Evolutionary conservation across 2,329 filamentous ascomycete species (phyloP).

Genomic region (Didymellaceae sp.): DNA sequence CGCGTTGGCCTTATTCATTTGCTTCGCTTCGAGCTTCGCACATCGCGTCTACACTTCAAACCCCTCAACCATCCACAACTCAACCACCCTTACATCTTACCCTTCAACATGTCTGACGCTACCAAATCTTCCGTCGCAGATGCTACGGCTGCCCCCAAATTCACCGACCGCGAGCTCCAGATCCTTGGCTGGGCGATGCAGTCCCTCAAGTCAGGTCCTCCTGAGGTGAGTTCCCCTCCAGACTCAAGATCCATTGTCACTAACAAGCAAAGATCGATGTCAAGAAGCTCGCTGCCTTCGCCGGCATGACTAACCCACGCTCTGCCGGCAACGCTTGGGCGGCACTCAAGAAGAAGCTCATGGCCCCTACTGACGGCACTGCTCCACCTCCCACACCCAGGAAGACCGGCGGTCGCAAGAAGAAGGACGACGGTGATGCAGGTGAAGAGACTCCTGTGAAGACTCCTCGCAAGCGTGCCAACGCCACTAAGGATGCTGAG

Average conservation of each 20-base stretch:
- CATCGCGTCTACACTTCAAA: too few relatives aligned
- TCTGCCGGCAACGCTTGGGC: slow-evolving; percentile 49
- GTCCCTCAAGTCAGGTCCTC: slow-evolving; percentile 47
- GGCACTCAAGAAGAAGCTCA: slow-evolving; percentile 44
- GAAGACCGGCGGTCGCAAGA: slow-evolving; percentile 31
- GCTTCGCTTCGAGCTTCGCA: too few relatives aligned
- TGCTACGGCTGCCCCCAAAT: slow-evolving; percentile 20
- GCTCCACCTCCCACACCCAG: slow-evolving; percentile 26
- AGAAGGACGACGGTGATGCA: slow-evolving; percentile 24
- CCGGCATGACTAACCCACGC: slow-evolving; percentile 46
- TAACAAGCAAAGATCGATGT: slow-evolving; percentile 43
- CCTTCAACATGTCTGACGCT: slow-evolving; percentile 36
- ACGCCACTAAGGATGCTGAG: slow-evolving; percentile 39
- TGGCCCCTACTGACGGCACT: slow-evolving; percentile 13
- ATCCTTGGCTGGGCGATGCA: slow-evolving; percentile 47
- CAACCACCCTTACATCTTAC: not conserved
- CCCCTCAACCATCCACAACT: not conserved
- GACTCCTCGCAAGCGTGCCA: slow-evolving; percentile 39
- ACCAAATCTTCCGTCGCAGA: slow-evolving; percentile 15
- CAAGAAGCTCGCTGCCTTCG: slow-evolving; percentile 44
- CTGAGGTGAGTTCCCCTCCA: slow-evolving; percentile 31
- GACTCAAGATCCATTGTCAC: not conserved
- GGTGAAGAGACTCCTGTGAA: slow-evolving; percentile 28
- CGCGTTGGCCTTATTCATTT: too few relatives aligned
- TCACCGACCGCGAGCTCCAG: slow-evolving; percentile 47